Base-by-base conservation (phyloP, 2,329 filamentous ascomycete genomes). In the Trichophyton simii region DNA sequence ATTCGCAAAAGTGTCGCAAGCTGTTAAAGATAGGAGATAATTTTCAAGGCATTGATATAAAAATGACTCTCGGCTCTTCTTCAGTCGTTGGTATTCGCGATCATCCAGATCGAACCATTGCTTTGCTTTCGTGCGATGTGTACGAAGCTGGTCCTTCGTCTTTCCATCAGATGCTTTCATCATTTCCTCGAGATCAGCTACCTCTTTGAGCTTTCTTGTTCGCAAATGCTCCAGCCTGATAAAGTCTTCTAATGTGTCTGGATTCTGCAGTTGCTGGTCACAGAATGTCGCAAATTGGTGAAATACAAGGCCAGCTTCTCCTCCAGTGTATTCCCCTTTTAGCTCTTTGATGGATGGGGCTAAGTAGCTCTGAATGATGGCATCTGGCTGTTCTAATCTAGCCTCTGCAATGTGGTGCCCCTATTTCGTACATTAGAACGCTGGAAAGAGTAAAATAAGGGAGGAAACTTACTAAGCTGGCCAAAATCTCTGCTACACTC, bases 261-360 rank as follows among this genome's bases (percentile, higher is more conserved):
- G 83, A 69, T 92, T 92, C 68, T 96, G 88, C 8, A 99, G 79
- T 71, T 99, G 94, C 68, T 91, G 86, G 71, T 99, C 92, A 69
- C 95, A 99, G 71, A 99, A 99, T 59, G 86, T 83, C 28, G 95
- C 94, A 72, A 97, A 97, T 68, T 95, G 89, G 71, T 96, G 91
- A 68, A 91, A 96, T 0, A 97, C 94, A 66, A 89, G 82, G 0
- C 91, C 91, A 1, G 91, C 88, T 63, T 92, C 88, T 52, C 82
- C 79, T 0, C 88, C 87, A 60, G 85, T 80, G 3, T 76, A 81
- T 54, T 82, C 81, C 1, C 85, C 85, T 67, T 84, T 87, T 6
- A 99, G 78, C 69, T 95, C 89, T 66, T 85, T 86, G 31, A 97
- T 84, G 0, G 94, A 91, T 22, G 89, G 89, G 60, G 87, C 83